Conservation (phyloP, 2,329 filamentous ascomycete species). For the Claviceps lovelessii region DNA sequence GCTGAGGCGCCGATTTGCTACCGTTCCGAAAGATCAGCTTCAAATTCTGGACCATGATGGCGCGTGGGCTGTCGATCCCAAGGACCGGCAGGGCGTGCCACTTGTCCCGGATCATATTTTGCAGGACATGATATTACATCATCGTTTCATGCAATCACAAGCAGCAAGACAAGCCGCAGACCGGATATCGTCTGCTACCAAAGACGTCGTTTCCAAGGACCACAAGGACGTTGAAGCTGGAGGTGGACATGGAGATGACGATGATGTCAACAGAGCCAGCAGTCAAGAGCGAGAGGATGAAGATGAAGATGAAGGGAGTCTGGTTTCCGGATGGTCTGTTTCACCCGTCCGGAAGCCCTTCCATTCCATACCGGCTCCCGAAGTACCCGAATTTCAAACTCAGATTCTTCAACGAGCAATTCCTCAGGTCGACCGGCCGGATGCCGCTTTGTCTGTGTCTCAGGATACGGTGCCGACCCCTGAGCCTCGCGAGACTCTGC, state of each 20-base stretch:
- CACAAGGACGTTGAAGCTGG: background rate
- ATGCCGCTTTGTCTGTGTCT: background rate
- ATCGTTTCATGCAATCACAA: conserved; percentile 2
- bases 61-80: conserved; percentile 22
- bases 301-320: background rate
- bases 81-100: conserved; percentile 11
- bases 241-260: background rate
- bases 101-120: conserved; percentile 24
- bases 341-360: conserved; percentile 7
- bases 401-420: conserved; percentile 13
- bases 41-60: conserved; percentile 19
- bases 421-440: conserved; percentile 5
- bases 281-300: background rate
- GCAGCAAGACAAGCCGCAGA: background rate
- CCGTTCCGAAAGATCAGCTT: conserved; percentile 26
- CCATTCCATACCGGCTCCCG: background rate
- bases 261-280: background rate
- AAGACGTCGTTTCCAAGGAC: background rate
- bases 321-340: conserved; percentile 9
- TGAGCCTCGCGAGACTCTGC: no score
- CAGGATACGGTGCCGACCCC: background rate
- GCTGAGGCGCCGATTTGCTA: conserved; percentile 15
- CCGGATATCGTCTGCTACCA: background rate
- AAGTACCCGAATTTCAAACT: conserved; percentile 5
- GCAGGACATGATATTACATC: conserved; percentile 15